Base-by-base conservation (phyloP, 140 eudicot genomes). In the Flaveria floridana region DNA sequence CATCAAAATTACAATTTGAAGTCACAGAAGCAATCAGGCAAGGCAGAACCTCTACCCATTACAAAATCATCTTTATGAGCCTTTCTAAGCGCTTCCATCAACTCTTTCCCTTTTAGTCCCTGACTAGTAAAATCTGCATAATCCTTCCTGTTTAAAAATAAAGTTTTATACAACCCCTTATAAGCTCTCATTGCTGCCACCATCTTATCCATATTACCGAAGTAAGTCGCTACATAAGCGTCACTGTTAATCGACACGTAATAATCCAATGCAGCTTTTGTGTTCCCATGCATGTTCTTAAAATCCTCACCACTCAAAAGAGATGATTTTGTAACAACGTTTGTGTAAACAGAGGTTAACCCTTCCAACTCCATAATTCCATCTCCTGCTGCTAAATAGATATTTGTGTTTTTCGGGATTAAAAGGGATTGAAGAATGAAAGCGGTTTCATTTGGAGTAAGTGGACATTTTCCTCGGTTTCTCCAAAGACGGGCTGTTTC, bases 151-250 rank as follows among this genome's bases (percentile, higher is more conserved):
- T 79, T 89, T 63, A 95, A 75, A 62, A 89, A 88, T 8, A 95
- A 71, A 8, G 97, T 91, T 70, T 82, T 91, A 63, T 79, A 82
- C 79, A 85, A 75, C 46, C 99, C 97, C 74, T 83, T 83, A 21
- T 75, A 84, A 28, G 99, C 95, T 37, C 96, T 79, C 97, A 95
- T 89, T 14, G 97, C 97, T 1, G 99, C 88, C 57, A 95, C 99
- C 99, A 95, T 95, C 76, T 95, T 95, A 79, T 95, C 99, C 99
- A 95, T 95, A 51, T 95, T 91, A 18, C 97, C 99, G 41, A 95
- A 95, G 80, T 88, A 95, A 0, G 97, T 95, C 4, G 97, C 99
- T 37, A 95, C 76, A 76, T 91, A 95, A 0, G 95, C 84, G 66
- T 95, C 99, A 65, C 99, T 88, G 28, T 80, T 88, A 19, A 91